These are phyloP conservation scores for Filobasidium uniguttulatum DNA, from an alignment of 1,284 basidiomycete genomes.

Conservation along the genomic window DNA sequence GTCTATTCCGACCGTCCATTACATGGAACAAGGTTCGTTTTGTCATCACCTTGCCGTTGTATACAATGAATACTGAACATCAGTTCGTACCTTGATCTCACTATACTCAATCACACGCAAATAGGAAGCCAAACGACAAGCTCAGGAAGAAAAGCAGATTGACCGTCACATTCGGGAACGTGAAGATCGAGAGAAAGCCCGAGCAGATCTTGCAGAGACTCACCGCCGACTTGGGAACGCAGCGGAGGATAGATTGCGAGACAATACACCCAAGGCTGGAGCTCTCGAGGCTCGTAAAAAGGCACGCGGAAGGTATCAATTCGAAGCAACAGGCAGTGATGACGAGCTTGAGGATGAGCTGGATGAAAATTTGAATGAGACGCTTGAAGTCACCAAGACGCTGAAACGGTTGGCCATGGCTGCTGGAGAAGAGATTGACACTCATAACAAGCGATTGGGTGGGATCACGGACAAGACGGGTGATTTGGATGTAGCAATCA, in stretches of 20 bases:
- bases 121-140: slow-evolving; percentile 67
- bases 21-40: slow-evolving; percentile 61
- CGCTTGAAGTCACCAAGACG: slow-evolving; percentile 61
- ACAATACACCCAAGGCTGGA: slow-evolving; percentile 21
- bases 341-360: slow-evolving; percentile 70
- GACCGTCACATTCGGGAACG: slow-evolving; percentile 82
- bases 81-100: no score
- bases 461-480: slow-evolving; percentile 39
- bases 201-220: slow-evolving; percentile 71
- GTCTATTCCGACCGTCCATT: slow-evolving; percentile 86
- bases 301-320: slow-evolving; percentile 75
- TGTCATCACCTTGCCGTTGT: neutral
- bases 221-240: slow-evolving; percentile 74
- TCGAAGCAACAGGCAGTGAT: slow-evolving; percentile 88
- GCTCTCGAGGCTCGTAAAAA: slow-evolving; percentile 43
- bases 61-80: neutral
- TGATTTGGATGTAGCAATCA: slow-evolving; percentile 33
- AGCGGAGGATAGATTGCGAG: slow-evolving; percentile 37
- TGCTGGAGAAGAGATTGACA: slow-evolving; percentile 36
- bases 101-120: no score
- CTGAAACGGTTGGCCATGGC: slow-evolving; percentile 73
- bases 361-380: slow-evolving; percentile 84
- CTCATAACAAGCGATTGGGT: slow-evolving; percentile 34
- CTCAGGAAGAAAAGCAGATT: slow-evolving; percentile 76
- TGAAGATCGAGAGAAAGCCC: slow-evolving; percentile 65